Conservation (phyloP, 169 alveolate species). For the Cryptosporidium tyzzeri region DNA sequence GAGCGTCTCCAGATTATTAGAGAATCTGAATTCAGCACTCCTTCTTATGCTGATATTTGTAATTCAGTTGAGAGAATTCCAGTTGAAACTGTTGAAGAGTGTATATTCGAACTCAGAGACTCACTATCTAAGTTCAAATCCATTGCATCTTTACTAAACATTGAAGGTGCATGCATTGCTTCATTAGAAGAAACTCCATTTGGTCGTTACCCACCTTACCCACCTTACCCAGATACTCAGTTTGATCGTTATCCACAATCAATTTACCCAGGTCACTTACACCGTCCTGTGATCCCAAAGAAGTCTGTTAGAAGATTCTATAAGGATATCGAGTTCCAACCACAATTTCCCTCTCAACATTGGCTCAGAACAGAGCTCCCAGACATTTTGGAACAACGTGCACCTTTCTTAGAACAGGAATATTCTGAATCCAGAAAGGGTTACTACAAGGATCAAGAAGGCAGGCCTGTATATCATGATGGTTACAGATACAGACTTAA, state of each 20-base stretch:
- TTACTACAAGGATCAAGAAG: slow-evolving; percentile 1
- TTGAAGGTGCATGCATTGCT: slow-evolving; percentile 37
- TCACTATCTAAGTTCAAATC: background rate
- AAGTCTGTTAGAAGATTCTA: slow-evolving; percentile 13
- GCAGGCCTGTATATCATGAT: slow-evolving; percentile 25
- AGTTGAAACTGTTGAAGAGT: slow-evolving; percentile 43
- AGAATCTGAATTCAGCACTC: slow-evolving; percentile 6
- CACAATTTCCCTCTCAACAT: background rate
- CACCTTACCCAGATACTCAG: background rate
- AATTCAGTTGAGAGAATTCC: slow-evolving; percentile 16
- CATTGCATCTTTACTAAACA: background rate
- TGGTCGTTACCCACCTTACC: background rate
- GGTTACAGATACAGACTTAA: slow-evolving; percentile 42
- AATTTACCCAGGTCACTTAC: background rate
- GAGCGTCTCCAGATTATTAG: slow-evolving; percentile 41
- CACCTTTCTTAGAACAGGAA: slow-evolving; percentile 5
- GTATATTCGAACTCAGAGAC: slow-evolving; percentile 40
- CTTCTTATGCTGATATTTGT: slow-evolving; percentile 39
- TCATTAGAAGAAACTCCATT: slow-evolving; percentile 1
- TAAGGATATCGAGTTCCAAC: slow-evolving; percentile 30
- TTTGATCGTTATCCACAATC: background rate
- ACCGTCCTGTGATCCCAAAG: background rate
- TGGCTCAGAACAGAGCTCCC: slow-evolving; percentile 24
- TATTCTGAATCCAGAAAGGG: slow-evolving; percentile 63
- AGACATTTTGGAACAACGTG: background rate